Base-by-base conservation (phyloP, 805 yeast genomes). In the Metschnikowia colocasiae region DNA sequence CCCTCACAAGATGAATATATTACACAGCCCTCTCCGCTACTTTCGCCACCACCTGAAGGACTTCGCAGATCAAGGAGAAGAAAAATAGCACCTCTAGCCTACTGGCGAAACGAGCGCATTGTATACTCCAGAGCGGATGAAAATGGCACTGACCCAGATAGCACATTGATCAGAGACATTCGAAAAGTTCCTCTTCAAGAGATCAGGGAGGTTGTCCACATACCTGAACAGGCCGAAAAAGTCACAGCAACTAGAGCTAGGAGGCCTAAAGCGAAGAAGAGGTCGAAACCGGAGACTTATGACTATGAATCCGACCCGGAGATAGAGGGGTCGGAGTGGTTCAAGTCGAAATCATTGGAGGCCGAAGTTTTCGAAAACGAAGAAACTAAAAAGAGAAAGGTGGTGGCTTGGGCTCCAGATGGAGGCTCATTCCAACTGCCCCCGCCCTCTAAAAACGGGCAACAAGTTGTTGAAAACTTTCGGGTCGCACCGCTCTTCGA, bases 61-160 rank as follows among this genome's bases (percentile, higher is more conserved):
- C 58, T 79, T 2, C 71, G 95, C 52, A 69, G 87, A 53, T 85
- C 95, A 0, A 71, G 75, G 27, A 73, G 96, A 57, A 77, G 80
- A 0, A 77, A 79, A 51, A 75, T 85, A 6, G 78, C 83, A 3
- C 92, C 95, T 0, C 67, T 89, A 52, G 91, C 88, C 2, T 86
- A 76, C 61, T 89, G 96, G 96, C 79, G 86, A 61, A 87, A 86
- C 58, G 96, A 89, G 64, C 72, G 81, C 50, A 78, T 85, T 26
- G 78, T 86, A 3, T 89, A 85, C 58, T 56, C 68, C 1, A 52
- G 68, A 31, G 70, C 72, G 6, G 30, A 53, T 33, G 67, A 63
- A 32, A 69, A 74, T 35, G 57, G 55, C 16, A 61, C 54, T 15
- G 76, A 74, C 47, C 74, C 78, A 4, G 79, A 78, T 45, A 67